A percentile compares a stretch with the other conserved stretches of the same genome.
Conservation (phyloP, 1,284 basidiomycete species). For the Lentinula novae-zelandiae region DNA sequence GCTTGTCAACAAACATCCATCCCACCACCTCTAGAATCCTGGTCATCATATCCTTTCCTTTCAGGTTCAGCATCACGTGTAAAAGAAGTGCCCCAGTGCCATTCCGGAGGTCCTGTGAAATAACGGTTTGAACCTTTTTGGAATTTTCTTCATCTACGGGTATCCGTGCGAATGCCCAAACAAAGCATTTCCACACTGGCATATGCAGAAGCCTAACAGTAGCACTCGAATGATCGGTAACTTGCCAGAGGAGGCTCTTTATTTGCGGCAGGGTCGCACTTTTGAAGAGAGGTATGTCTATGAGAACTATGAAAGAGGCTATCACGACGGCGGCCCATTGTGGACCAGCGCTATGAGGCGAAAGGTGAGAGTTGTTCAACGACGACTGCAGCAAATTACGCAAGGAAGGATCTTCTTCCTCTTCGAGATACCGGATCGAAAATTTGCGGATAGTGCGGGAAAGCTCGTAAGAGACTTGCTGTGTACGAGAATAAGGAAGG, state of each 20-base stretch:
- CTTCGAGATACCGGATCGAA: background rate
- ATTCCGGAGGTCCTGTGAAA: conserved; percentile 40
- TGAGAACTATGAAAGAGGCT: conserved; percentile 45
- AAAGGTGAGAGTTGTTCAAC: background rate
- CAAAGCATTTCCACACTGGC: conserved; percentile 48
- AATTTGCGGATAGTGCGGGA: background rate
- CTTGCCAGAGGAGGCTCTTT: background rate
- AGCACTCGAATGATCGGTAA: conserved; percentile 15
- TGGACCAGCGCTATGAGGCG: conserved; percentile 28
- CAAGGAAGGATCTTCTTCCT: background rate
- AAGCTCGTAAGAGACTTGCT: background rate
- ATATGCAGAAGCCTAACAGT: conserved; percentile 34
- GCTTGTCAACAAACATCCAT: conserved; percentile 32
- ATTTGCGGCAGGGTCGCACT: conserved; percentile 33
- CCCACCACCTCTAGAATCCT: conserved; percentile 33
- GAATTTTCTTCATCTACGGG: conserved; percentile 17
- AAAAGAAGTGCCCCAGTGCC: conserved; percentile 37
- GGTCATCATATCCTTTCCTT: conserved; percentile 21
- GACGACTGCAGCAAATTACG: background rate
- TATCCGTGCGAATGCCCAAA: conserved; percentile 50
- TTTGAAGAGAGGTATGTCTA: conserved; percentile 40
- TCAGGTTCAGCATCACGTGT: conserved; percentile 28
- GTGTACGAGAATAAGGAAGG: background rate
- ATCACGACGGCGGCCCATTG: conserved; percentile 36
- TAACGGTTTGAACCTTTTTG: conserved; percentile 32